A percentile compares a stretch with the other conserved stretches of the same genome.
Evolutionary conservation across 768 basidiomycete genomes (phyloP).

Genomic region (Ramaria sp.): DNA sequence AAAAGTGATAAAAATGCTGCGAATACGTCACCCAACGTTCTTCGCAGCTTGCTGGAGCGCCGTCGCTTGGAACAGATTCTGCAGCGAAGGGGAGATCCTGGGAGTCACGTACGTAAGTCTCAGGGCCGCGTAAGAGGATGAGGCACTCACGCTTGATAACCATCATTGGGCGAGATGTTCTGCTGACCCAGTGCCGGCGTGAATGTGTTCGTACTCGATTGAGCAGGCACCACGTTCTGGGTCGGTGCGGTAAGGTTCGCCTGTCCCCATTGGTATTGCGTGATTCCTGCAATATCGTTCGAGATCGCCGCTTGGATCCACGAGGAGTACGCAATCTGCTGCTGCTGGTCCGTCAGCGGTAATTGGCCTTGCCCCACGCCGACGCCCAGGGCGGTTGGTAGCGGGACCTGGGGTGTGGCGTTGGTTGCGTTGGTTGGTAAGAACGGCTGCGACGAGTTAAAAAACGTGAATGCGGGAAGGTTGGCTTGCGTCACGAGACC

Average conservation of each 20-base stretch:
- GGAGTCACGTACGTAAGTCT: not conserved
- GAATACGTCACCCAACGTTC: not conserved
- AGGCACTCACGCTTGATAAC: conserved; percentile 27
- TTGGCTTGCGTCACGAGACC: conserved; percentile 54
- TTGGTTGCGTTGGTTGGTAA: not conserved
- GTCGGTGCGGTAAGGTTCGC: conserved; percentile 22
- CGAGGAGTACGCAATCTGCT: conserved; percentile 39
- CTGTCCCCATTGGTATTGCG: conserved; percentile 20
- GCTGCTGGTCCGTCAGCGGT: conserved; percentile 38
- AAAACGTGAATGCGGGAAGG: conserved; percentile 46
- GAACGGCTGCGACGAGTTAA: conserved; percentile 32
- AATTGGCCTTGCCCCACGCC: conserved; percentile 2
- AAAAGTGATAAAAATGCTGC: not conserved
- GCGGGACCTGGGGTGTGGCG: conserved; percentile 12
- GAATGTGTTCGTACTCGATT: conserved; percentile 19
- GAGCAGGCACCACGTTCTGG: conserved; percentile 15
- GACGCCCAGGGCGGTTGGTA: not conserved
- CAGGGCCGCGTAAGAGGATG: not conserved
- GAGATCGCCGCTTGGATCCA: conserved; percentile 37
- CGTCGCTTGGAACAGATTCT: not conserved
- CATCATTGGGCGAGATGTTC: conserved; percentile 48
- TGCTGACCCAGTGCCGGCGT: conserved; percentile 27
- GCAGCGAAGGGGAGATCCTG: not conserved
- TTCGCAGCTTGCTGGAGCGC: not conserved
- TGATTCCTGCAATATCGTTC: conserved; percentile 17